Base-by-base conservation (phyloP, 768 basidiomycete genomes). In the Neoboletus subvelutipes region DNA sequence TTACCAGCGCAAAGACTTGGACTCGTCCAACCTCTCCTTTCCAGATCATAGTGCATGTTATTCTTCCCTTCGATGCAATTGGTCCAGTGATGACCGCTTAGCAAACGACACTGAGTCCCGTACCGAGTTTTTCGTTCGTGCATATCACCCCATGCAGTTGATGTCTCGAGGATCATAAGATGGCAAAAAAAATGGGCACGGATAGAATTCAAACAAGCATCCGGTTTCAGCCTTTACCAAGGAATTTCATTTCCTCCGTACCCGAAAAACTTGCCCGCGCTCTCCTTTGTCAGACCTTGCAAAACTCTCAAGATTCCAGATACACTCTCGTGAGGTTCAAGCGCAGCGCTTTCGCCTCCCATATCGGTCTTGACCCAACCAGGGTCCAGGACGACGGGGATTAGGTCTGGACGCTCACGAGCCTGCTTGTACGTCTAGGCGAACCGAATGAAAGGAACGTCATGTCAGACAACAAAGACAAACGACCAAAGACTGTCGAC, bases 351-450 rank as follows among this genome's bases (percentile, higher is more conserved):
- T 24, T 61, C 49, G 5, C 74, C 75, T 13, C 76, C 76, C 73
- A 76, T 72, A 15, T 71, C 76, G 64, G 64, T 64, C 77, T 96
- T 97, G 61, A 97, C 94, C 66, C 45, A 45, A 29, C 45, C 45
- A 29, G 45, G 45, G 45, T 45, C 45, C 45, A 29, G 28, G 45
- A 18, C 28, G 28, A 46, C n/a, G 18, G 45, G 45, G 28, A 46
- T 29, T 2, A 61, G 20, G 24, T 65, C 59, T 13, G 59, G 59
- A 11, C 56, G 53, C 24, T 61, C 54, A 11, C 48, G 24, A 9
- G 56, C 56, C 53, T 65, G 64, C 31, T 58, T 61, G 52, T 61
- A 58, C 24, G 59, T 57, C 58, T 57, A n/a, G 20, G 22, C 22
- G n/a, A 29, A n/a, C 6, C 18, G 6, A 29, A 46, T 3, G 6